A percentile compares a stretch with the other conserved stretches of the same genome.
phyloP scores from a whole-genome alignment of 2,329 filamentous ascomycete species.

The Phialophora chinensis region DNA sequence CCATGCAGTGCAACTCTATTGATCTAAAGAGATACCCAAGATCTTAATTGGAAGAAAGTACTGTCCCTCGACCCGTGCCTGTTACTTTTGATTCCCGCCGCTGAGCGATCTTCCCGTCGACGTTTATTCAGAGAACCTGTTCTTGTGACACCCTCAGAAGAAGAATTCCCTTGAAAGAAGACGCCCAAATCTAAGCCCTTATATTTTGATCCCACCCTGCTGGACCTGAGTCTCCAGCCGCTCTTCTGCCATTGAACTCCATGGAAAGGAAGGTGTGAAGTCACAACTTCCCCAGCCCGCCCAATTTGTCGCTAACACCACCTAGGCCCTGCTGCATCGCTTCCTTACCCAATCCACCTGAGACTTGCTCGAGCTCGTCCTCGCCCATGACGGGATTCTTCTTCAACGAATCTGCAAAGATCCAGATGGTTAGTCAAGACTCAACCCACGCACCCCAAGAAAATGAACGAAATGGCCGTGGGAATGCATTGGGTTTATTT shows the following conservation, averaged over 20 bases:
- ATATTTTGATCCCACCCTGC: neutral
- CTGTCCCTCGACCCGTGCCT: neutral
- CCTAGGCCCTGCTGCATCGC: constrained; percentile 28
- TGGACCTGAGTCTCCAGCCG: neutral
- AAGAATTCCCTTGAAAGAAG: neutral
- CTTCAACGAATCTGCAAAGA: constrained; percentile 29
- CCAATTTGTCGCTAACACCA: constrained; percentile 24
- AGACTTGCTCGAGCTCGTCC: constrained; percentile 29
- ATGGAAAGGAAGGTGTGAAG: neutral
- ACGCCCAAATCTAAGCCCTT: neutral
- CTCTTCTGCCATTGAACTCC: neutral
- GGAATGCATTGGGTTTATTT: neutral
- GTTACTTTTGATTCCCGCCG: neutral
- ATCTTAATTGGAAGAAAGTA: neutral
- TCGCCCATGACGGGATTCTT: constrained; percentile 34
- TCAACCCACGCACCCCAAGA: neutral
- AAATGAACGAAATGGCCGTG: neutral
- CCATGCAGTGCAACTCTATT: neutral
- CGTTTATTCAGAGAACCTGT: neutral
- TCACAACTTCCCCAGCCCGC: constrained; percentile 27
- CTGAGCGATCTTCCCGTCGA: neutral
- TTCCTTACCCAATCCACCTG: constrained; percentile 29
- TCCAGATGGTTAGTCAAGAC: constrained; percentile 11
- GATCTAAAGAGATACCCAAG: neutral
- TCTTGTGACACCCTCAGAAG: neutral